A percentile compares a stretch with the other conserved stretches of the same genome.
phyloP scores from a whole-genome alignment of 768 basidiomycete species.

The Suillus subaureus region DNA sequence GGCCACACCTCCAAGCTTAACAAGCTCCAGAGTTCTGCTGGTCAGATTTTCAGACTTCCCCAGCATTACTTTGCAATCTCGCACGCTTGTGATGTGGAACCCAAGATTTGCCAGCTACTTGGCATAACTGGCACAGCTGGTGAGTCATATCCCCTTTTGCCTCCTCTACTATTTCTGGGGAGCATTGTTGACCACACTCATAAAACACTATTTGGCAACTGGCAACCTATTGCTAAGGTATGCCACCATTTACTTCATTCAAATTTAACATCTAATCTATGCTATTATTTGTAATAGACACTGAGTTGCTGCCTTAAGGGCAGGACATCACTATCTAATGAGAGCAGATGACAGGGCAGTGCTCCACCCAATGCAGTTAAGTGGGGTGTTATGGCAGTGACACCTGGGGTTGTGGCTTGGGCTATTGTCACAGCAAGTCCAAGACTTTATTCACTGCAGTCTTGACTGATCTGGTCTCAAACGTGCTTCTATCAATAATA shows the following conservation, averaged over 20 bases:
- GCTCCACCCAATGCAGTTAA: background rate
- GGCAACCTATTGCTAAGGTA: conserved; percentile 7
- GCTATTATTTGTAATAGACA: background rate
- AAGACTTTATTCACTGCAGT: background rate
- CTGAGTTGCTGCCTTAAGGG: background rate
- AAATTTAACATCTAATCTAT: background rate
- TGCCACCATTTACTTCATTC: background rate
- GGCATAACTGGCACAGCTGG: background rate
- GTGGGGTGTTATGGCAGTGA: conserved; percentile 1
- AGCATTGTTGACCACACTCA: background rate
- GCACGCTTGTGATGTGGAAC: background rate
- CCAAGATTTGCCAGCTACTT: background rate
- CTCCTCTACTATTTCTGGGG: conserved; percentile 2
- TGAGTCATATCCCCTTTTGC: background rate
- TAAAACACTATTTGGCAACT: conserved; percentile 5
- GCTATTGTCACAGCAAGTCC: conserved; percentile 4
- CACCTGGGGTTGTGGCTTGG: conserved; percentile 7
- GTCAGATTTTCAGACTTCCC: background rate
- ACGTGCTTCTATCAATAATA: background rate
- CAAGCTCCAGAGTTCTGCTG: background rate
- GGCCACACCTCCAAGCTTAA: background rate
- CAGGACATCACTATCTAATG: background rate
- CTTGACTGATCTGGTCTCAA: background rate
- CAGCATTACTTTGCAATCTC: background rate
- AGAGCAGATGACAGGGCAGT: background rate